Percentiles rank a stretch among this genome's conserved stretches.
Evolutionary conservation across 139 green algal genomes (phyloP).

Genomic region (Desmodesmus armatus): DNA sequence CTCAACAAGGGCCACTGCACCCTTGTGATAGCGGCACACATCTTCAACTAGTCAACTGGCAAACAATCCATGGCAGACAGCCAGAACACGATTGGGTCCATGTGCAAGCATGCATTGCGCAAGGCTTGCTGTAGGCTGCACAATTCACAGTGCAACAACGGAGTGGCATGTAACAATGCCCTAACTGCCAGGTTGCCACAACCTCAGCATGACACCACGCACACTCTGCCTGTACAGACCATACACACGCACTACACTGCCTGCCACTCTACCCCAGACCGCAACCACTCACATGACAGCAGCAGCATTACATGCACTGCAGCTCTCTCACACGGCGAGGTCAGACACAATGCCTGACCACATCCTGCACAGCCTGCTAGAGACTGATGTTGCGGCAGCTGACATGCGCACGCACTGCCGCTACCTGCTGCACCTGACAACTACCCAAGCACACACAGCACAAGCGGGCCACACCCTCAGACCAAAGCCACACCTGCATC

Average conservation of each 20-base stretch:
- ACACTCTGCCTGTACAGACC: background rate
- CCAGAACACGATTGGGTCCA: no score
- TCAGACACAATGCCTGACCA: background rate
- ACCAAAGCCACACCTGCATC: no score
- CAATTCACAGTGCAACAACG: background rate
- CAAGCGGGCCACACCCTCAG: no score
- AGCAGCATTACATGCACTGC: background rate
- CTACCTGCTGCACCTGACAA: background rate
- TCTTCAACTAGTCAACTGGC: no score
- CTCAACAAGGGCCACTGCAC: no score
- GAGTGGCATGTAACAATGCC: slow-evolving; percentile 4
- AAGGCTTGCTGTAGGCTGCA: no score
- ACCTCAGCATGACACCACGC: background rate
- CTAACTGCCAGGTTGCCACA: slow-evolving; percentile 18
- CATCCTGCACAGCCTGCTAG: background rate
- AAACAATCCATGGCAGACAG: no score
- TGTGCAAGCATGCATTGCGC: no score
- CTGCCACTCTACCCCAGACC: background rate
- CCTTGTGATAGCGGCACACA: no score
- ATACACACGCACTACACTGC: background rate
- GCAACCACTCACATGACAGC: background rate
- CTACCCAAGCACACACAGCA: no score
- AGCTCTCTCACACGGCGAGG: background rate
- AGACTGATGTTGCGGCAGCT: no score
- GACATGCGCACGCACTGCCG: background rate